phyloP scores from a whole-genome alignment of 202 grass and related monocot species.

The Setaria italica region DNA sequence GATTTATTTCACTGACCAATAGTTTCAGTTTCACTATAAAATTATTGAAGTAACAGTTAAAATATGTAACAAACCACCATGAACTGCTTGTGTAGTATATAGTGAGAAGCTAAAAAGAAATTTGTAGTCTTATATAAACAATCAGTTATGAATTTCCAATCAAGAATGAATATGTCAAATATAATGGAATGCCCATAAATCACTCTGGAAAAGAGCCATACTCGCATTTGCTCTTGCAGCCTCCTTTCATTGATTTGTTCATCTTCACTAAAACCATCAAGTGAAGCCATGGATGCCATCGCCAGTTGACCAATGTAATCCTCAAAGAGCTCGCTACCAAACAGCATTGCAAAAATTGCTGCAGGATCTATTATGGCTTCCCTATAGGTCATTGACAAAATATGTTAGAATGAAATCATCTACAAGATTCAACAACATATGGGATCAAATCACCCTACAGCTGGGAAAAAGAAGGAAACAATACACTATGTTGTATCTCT shows the following conservation, averaged over 20 bases:
- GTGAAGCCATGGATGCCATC: constrained; percentile 92
- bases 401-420: constrained; percentile 41
- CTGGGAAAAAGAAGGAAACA: not conserved
- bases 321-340: constrained; percentile 96
- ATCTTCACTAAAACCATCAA: constrained; percentile 76
- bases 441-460: constrained; percentile 28
- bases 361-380: constrained; percentile 96
- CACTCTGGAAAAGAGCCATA: constrained; percentile 47
- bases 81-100: constrained; percentile 3
- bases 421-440: constrained; percentile 26
- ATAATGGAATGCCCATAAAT: constrained; percentile 6
- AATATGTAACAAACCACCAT: not conserved
- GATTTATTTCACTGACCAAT: not conserved
- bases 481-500: not conserved
- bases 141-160: constrained; percentile 14
- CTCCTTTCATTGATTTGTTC: constrained; percentile 66
- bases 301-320: constrained; percentile 96
- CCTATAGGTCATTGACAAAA: constrained; percentile 53
- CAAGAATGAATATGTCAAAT: constrained; percentile 29
- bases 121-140: not conserved
- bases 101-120: constrained; percentile 21
- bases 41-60: constrained; percentile 3
- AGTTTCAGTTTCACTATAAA: constrained; percentile 9
- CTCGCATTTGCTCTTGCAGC: constrained; percentile 86
- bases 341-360: constrained; percentile 98